A percentile compares a stretch with the other conserved stretches of the same genome.
phyloP scores from a whole-genome alignment of 106 monocot genomes.

The Narthecium ossifragum region DNA sequence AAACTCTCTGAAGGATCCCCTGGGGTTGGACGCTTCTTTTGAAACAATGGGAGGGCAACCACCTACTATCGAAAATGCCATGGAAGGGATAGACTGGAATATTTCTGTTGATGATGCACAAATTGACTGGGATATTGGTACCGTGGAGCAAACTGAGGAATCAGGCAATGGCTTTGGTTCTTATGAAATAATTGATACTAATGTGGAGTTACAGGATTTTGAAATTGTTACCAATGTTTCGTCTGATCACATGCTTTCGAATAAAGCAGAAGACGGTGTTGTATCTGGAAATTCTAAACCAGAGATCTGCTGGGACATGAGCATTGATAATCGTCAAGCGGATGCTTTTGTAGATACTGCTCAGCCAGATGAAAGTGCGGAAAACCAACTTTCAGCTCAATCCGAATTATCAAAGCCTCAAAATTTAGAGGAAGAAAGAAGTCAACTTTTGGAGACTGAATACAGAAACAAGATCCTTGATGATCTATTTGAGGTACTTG shows the following conservation, averaged over 20 bases:
- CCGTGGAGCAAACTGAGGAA: constrained; percentile 44
- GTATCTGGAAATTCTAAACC: constrained; percentile 32
- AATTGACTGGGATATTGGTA: constrained; percentile 88
- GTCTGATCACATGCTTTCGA: constrained; percentile 21
- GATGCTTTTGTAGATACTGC: constrained; percentile 30
- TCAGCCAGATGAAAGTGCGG: constrained; percentile 17
- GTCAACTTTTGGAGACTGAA: constrained; percentile 83
- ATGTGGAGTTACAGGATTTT: constrained; percentile 38
- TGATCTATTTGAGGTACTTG: constrained; percentile 98
- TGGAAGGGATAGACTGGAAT: constrained; percentile 83
- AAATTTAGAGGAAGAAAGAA: constrained; percentile 48
- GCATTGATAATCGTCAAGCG: constrained; percentile 56
- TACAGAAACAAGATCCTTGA: constrained; percentile 94
- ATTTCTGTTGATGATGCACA: constrained; percentile 71
- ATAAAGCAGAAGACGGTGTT: constrained; percentile 21
- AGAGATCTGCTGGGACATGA: constrained; percentile 89
- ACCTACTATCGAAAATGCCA: constrained; percentile 22
- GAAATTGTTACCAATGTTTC: constrained; percentile 28
- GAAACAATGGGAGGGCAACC: constrained; percentile 12
- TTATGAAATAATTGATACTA: constrained; percentile 77
- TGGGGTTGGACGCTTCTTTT: constrained; percentile 13
- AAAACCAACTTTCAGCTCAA: constrained; percentile 16
- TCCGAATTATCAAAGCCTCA: constrained; percentile 16
- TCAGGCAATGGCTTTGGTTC: constrained; percentile 57
- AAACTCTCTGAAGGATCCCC: constrained; percentile 30